These are phyloP conservation scores for Kuraishia capsulata DNA, from an alignment of 805 yeast genomes.

Conservation along the genomic window DNA sequence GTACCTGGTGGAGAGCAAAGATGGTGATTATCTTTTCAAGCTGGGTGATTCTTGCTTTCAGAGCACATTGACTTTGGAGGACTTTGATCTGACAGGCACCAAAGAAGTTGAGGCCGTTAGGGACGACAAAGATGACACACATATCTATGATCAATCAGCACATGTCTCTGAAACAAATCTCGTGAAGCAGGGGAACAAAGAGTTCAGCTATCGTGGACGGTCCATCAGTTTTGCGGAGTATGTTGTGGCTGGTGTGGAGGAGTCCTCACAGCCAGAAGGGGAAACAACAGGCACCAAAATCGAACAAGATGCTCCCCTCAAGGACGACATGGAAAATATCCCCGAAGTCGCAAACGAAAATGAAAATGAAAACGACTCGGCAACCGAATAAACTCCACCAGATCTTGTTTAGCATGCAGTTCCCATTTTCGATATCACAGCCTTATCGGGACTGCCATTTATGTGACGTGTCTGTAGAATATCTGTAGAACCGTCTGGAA, in stretches of 20 bases:
- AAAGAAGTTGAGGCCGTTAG: background rate
- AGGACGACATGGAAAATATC: too few species aligned
- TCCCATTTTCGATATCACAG: too few species aligned
- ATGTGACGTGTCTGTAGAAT: too few species aligned
- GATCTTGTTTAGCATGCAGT: too few species aligned
- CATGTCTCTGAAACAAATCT: conserved; percentile 1
- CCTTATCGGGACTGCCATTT: too few species aligned
- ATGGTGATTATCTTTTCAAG: conserved; percentile 19
- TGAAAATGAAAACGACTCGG: too few species aligned
- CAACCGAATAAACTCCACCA: too few species aligned
- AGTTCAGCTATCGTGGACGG: conserved; percentile 6
- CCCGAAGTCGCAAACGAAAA: too few species aligned
- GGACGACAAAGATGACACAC: conserved; percentile 1
- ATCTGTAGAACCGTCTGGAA: too few species aligned
- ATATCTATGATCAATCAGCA: too few species aligned
- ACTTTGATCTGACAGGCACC: background rate
- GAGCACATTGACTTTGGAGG: conserved; percentile 4
- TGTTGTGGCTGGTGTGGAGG: conserved; percentile 6
- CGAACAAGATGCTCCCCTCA: too few species aligned
- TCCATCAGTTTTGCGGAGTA: conserved; percentile 18
- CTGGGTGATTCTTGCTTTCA: conserved; percentile 7
- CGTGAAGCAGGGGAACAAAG: background rate
- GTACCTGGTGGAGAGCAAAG: conserved; percentile 38
- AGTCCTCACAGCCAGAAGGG: background rate
- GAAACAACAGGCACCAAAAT: too few species aligned